These are phyloP conservation scores for Cutaneotrichosporon arboriforme DNA, from an alignment of 1,284 basidiomycete genomes.

Conservation along the genomic window DNA sequence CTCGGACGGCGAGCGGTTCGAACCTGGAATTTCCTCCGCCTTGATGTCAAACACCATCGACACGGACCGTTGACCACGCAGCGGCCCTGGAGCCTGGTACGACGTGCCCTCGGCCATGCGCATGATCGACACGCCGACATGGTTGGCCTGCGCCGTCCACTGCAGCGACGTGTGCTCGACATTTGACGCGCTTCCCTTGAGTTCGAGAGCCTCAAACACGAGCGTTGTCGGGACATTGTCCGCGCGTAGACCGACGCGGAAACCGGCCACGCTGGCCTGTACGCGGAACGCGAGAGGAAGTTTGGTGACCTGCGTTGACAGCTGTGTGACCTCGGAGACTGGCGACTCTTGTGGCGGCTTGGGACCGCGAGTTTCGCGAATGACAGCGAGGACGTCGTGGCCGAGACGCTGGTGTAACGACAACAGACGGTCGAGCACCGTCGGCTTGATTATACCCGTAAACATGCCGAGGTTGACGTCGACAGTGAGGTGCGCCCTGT, in stretches of 20 bases:
- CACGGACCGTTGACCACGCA: conserved; percentile 64
- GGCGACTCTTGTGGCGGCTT: neutral
- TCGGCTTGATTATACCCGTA: conserved; percentile 42
- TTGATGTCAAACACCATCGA: conserved; percentile 72
- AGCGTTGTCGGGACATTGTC: conserved; percentile 41
- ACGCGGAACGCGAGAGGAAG: conserved; percentile 22
- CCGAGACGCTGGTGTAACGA: conserved; percentile 39
- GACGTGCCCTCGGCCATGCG: conserved; percentile 16
- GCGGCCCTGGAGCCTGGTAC: conserved; percentile 46
- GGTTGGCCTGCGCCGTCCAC: conserved; percentile 40
- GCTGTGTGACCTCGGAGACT: neutral
- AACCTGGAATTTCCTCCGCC: conserved; percentile 40
- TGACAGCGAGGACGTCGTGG: conserved; percentile 29
- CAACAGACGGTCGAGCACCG: conserved; percentile 41
- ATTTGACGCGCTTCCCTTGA: conserved; percentile 31
- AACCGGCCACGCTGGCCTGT: conserved; percentile 27
- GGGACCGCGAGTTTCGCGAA: conserved; percentile 14
- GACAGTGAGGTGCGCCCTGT: conserved; percentile 19
- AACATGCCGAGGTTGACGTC: conserved; percentile 41
- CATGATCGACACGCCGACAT: conserved; percentile 37
- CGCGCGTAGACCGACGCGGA: conserved; percentile 39
- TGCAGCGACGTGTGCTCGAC: conserved; percentile 21
- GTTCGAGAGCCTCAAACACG: conserved; percentile 36
- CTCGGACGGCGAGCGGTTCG: conserved; percentile 20
- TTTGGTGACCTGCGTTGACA: neutral